phyloP scores from a whole-genome alignment of 2,329 filamentous ascomycete species.

The Ampelomyces quisqualis region DNA sequence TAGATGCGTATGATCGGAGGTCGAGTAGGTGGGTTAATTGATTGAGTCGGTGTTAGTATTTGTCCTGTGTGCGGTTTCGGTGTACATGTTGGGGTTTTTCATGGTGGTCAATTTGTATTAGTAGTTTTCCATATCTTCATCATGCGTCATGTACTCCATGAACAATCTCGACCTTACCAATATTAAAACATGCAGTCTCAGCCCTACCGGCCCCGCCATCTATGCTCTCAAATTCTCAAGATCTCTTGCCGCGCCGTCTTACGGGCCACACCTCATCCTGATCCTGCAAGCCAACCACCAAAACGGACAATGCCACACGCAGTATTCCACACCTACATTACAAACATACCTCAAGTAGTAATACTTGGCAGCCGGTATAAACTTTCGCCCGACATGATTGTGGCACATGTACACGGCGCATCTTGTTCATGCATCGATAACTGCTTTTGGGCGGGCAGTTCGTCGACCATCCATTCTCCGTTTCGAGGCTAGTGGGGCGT shows the following conservation, averaged over 20 bases:
- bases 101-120: too few relatives aligned
- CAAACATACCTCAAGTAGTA: conserved; percentile 16
- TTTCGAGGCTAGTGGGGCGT: conserved; percentile 3
- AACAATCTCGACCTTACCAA: too few relatives aligned
- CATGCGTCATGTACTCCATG: too few relatives aligned
- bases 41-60: background rate
- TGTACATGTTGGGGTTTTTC: too few relatives aligned
- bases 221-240: background rate
- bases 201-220: too few relatives aligned
- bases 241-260: background rate
- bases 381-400: too few relatives aligned
- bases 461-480: conserved; percentile 3
- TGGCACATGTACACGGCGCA: background rate
- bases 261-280: background rate
- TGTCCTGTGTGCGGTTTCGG: too few relatives aligned
- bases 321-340: conserved; percentile 19
- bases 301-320: conserved; percentile 14
- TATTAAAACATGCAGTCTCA: too few relatives aligned
- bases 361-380: background rate
- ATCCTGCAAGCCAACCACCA: background rate
- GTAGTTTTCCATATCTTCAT: too few relatives aligned
- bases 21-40: conserved; percentile 16
- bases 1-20: conserved; percentile 27
- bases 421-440: conserved; percentile 2
- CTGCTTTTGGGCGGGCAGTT: background rate